phyloP scores from a whole-genome alignment of 2,329 filamentous ascomycete species.

The Curvularia sp. region DNA sequence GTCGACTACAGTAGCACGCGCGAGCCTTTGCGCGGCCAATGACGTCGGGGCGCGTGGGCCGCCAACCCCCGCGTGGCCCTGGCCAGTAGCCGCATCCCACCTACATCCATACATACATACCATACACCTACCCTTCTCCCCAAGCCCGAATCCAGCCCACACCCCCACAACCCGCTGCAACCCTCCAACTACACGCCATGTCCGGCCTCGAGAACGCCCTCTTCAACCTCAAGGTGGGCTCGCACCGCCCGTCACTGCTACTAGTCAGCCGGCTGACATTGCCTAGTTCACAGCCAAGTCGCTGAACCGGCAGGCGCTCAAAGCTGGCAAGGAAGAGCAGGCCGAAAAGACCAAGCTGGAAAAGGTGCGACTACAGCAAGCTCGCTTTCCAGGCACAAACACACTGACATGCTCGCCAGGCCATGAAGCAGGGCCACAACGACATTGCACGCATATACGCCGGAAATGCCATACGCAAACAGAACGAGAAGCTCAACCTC shows the following conservation, averaged over 20 bases:
- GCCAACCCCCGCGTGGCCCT: constrained; percentile 35
- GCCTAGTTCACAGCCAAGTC: constrained; percentile 67
- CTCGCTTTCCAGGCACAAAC: neutral
- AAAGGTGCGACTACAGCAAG: constrained; percentile 54
- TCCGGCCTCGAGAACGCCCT: constrained; percentile 68
- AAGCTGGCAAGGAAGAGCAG: constrained; percentile 67
- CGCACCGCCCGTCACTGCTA: neutral
- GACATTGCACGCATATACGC: constrained; percentile 71
- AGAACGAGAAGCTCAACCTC: constrained; percentile 68
- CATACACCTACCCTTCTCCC: constrained; percentile 24
- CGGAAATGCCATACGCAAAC: constrained; percentile 68
- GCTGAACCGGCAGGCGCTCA: constrained; percentile 67
- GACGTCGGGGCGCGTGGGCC: constrained; percentile 34
- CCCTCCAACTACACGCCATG: constrained; percentile 51
- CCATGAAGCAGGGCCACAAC: constrained; percentile 65
- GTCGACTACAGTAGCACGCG: constrained; percentile 1
- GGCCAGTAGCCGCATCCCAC: constrained; percentile 38
- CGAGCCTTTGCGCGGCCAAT: constrained; percentile 11
- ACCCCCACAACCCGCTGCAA: constrained; percentile 15
- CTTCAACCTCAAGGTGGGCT: constrained; percentile 66
- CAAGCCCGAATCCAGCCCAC: constrained; percentile 19
- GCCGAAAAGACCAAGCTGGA: constrained; percentile 68
- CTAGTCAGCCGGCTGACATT: constrained; percentile 30
- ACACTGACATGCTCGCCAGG: constrained; percentile 49
- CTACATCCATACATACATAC: constrained; percentile 7